Base-by-base conservation (phyloP, 768 basidiomycete genomes). In the Leccinellum luteum region DNA sequence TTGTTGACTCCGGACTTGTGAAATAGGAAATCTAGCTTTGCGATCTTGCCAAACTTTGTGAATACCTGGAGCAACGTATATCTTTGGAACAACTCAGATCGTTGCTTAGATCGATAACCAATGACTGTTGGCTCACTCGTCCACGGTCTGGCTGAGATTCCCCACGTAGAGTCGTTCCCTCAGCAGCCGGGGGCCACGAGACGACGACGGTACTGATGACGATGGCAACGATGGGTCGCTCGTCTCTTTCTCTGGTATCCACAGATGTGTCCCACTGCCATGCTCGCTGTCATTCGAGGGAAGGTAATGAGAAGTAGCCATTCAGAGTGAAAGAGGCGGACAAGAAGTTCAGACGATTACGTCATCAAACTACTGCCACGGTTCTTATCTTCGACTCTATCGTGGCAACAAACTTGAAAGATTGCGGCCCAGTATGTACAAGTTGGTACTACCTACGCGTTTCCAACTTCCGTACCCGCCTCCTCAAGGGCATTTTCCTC, bases 21-120 rank as follows among this genome's bases (percentile, higher is more conserved):
- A 68, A 98, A 98, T 60, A 98, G 80, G 72, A 86, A 98, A 73
- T 99, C 97, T 52, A 98, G 82, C 63, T 94, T 92, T 21, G 92
- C 83, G 59, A 98, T 82, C 73, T 92, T 94, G 54, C 97, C 97
- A 70, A 87, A 94, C 74, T 90, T 94, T 31, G 89, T 83, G 74
- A 97, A 97, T 34, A 95, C 73, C 73, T 95, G 91, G 21, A 98
- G 82, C 15, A 99, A 80, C 4, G 92, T 79, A 73, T 93, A 92
- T 72, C 94, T 96, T 43, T 67, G 51, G 54, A 56, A 50, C 17
- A 51, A n/a, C 43, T 73, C 43, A 66, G 64, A 63, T 51, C 30
- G 0, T 17, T 9, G 28, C 4, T 13, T 35, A 25, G 23, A 52
- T 48, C 1, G 31, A 57, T 19, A 49, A 48, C 51, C 17, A 30